Conservation (phyloP, 2,329 filamentous ascomycete genomes). For the Epichloe gansuensis region DNA sequence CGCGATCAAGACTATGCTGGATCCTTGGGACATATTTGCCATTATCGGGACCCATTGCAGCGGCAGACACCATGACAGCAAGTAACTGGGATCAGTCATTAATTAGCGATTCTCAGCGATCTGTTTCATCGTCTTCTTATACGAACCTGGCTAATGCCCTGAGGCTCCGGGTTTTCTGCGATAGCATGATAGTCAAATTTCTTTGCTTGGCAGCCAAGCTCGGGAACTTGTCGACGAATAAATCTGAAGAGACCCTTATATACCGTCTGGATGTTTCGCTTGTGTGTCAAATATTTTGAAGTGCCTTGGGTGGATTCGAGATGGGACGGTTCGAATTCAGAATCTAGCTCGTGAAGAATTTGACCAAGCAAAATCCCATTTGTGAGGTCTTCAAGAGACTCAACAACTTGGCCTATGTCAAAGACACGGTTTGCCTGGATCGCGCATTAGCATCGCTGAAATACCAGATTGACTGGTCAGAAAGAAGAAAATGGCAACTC, state of each 20-base stretch:
- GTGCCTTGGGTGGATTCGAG: slow-evolving; percentile 34
- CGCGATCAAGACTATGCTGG: slow-evolving; percentile 26
- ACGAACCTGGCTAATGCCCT: slow-evolving; percentile 39
- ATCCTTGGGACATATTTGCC: slow-evolving; percentile 38
- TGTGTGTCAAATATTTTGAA: slow-evolving; percentile 32
- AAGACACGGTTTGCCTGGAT: slow-evolving; percentile 27
- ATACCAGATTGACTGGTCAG: neutral
- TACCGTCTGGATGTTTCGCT: slow-evolving; percentile 40
- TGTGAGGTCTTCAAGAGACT: slow-evolving; percentile 36
- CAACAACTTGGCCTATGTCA: slow-evolving; percentile 30
- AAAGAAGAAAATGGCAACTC: neutral
- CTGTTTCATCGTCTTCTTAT: slow-evolving; percentile 12
- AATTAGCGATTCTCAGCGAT: neutral
- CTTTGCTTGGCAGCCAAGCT: slow-evolving; percentile 38
- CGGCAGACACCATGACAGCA: slow-evolving; percentile 47
- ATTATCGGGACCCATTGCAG: slow-evolving; percentile 45
- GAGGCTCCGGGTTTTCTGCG: slow-evolving; percentile 41
- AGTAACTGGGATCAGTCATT: slow-evolving; percentile 35
- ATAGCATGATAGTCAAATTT: slow-evolving; percentile 44
- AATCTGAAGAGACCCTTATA: slow-evolving; percentile 43
- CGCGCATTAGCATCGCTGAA: slow-evolving; percentile 2
- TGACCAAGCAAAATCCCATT: slow-evolving; percentile 42
- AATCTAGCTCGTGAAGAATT: slow-evolving; percentile 45
- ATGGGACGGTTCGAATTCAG: slow-evolving; percentile 40
- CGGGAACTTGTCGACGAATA: slow-evolving; percentile 38